Evolutionary conservation across 176 grass and related monocot species (phyloP).

Genomic region (Carex littledalei): DNA sequence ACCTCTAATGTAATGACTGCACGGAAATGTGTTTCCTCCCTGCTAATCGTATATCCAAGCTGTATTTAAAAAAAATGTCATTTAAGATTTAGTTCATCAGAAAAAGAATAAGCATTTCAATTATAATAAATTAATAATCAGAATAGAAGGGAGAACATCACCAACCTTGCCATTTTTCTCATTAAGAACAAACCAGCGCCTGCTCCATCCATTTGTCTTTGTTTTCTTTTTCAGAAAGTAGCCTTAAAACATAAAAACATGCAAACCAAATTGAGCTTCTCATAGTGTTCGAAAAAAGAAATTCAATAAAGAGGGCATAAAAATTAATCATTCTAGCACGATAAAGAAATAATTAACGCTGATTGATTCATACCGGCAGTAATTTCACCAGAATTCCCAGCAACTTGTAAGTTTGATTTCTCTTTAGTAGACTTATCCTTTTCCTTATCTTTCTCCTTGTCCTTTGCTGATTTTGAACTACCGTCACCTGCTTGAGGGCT

Average conservation of each 20-base stretch:
- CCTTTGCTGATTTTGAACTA: conserved; percentile 33
- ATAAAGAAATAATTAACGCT: neutral
- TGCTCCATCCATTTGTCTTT: conserved; percentile 73
- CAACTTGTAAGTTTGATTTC: conserved; percentile 62
- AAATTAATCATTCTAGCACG: neutral
- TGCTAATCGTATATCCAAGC: conserved; percentile 94
- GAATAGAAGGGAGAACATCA: conserved; percentile 10
- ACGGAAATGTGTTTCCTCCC: conserved; percentile 75
- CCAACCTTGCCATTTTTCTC: conserved; percentile 81
- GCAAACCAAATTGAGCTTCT: conserved; percentile 9
- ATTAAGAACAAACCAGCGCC: conserved; percentile 89
- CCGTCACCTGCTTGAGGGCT: conserved; percentile 55
- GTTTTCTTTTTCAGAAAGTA: conserved; percentile 68
- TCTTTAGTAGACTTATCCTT: conserved; percentile 46
- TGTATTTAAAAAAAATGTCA: conserved; percentile 12
- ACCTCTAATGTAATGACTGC: conserved; percentile 82
- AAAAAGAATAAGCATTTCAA: conserved; percentile 2
- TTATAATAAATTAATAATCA: neutral
- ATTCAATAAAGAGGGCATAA: neutral
- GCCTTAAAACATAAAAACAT: conserved; percentile 37
- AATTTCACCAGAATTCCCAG: conserved; percentile 78
- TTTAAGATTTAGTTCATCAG: conserved; percentile 7
- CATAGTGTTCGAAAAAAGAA: neutral
- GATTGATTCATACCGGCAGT: conserved; percentile 44
- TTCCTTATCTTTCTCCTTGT: conserved; percentile 35